Conservation (phyloP, 2,329 filamentous ascomycete genomes). For the Hypoxylon sp. region DNA sequence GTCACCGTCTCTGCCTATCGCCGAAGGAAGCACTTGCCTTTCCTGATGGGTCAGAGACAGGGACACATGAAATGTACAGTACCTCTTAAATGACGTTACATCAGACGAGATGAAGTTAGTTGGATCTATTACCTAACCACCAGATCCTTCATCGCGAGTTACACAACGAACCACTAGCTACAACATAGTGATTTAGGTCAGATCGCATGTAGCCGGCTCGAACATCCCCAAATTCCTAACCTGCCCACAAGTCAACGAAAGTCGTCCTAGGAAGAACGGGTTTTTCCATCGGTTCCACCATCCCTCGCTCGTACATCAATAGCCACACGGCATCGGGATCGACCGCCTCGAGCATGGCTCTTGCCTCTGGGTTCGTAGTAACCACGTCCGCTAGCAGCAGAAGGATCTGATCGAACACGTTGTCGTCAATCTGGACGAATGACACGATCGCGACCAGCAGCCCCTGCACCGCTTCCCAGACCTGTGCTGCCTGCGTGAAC, state of each 20-base stretch:
- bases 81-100: background rate
- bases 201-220: background rate
- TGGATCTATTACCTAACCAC: background rate
- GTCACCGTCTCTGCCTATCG: background rate
- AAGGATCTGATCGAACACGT: constrained; percentile 79
- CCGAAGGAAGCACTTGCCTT: background rate
- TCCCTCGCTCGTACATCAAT: constrained; percentile 65
- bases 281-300: constrained; percentile 56
- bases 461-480: constrained; percentile 74
- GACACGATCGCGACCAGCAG: constrained; percentile 74
- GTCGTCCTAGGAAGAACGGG: constrained; percentile 62
- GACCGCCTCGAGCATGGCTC: constrained; percentile 71
- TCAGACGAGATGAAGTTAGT: background rate
- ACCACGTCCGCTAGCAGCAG: constrained; percentile 70
- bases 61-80: background rate
- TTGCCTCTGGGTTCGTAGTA: constrained; percentile 63
- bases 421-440: constrained; percentile 75
- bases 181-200: background rate
- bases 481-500: constrained; percentile 73
- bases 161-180: background rate
- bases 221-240: background rate
- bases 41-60: background rate
- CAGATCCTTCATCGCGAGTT: constrained; percentile 1
- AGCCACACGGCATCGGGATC: constrained; percentile 87
- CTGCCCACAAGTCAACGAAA: constrained; percentile 54